Conservation (phyloP, 305 asterid species). For the Petunia hybrid region DNA sequence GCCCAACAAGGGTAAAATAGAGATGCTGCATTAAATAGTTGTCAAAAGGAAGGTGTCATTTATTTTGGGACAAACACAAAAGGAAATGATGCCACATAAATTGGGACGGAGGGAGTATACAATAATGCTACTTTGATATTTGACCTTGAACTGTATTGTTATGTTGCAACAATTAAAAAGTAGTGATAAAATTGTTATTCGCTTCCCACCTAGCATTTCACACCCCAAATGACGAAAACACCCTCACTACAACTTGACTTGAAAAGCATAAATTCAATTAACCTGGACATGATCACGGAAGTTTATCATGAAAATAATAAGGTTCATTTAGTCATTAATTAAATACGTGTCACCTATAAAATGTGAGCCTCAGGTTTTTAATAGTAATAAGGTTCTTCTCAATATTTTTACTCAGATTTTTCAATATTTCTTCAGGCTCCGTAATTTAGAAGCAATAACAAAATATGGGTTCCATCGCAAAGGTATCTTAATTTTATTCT, state of each 20-base stretch:
- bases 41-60: too few species aligned
- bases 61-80: too few species aligned
- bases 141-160: background rate
- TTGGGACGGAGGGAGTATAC: too few species aligned
- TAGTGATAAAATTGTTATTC: background rate
- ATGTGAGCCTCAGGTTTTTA: background rate
- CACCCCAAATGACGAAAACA: background rate
- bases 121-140: background rate
- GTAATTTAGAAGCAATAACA: background rate
- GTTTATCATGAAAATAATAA: background rate
- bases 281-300: background rate
- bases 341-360: background rate
- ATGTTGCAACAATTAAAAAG: background rate
- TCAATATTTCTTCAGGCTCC: background rate
- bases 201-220: background rate
- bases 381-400: background rate
- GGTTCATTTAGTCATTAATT: slow-evolving; percentile 26
- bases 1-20: too few species aligned
- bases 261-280: background rate
- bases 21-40: too few species aligned
- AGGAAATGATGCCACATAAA: too few species aligned
- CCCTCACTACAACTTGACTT: background rate
- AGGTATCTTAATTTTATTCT: slow-evolving; percentile 18
- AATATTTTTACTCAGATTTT: background rate
- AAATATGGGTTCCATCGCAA: slow-evolving; percentile 32